phyloP scores from a whole-genome alignment of 2,329 filamentous ascomycete species.

The Sarocladium strictum region DNA sequence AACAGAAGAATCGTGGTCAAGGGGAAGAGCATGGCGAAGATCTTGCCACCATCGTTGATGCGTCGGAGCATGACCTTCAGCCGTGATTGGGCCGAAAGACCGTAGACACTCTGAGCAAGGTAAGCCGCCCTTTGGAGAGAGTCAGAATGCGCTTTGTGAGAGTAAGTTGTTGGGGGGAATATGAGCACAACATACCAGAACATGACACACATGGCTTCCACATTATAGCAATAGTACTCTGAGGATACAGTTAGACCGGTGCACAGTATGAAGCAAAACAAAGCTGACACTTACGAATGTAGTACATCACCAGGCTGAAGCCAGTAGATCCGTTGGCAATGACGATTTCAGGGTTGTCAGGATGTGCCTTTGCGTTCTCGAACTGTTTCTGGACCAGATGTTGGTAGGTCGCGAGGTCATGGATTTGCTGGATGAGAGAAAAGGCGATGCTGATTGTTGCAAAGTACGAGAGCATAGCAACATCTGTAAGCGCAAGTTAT shows the following conservation, averaged over 20 bases:
- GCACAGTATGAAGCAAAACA: background rate
- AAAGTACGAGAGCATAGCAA: background rate
- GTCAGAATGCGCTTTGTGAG: background rate
- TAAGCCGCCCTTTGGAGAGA: background rate
- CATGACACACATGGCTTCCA: constrained; percentile 2
- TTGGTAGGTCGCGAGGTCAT: background rate
- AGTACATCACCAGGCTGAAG: background rate
- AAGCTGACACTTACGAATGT: background rate
- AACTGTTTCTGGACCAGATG: background rate
- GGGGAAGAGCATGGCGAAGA: background rate
- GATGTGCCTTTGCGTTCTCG: background rate
- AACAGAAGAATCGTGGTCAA: background rate
- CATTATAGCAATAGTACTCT: background rate
- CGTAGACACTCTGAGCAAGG: background rate
- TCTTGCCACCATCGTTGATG: background rate
- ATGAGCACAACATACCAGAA: background rate
- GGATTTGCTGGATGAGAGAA: background rate
- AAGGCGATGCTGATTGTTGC: background rate
- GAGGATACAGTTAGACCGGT: background rate
- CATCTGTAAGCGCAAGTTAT: background rate
- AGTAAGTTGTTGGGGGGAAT: no score
- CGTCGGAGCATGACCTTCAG: background rate
- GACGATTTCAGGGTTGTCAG: background rate
- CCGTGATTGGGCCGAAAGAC: background rate
- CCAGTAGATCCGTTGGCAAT: background rate